Percentiles rank a stretch among this genome's conserved stretches.
Evolutionary conservation across 2,329 filamentous ascomycete species (phyloP).

Genomic region (Rhynchosporium secalis): DNA sequence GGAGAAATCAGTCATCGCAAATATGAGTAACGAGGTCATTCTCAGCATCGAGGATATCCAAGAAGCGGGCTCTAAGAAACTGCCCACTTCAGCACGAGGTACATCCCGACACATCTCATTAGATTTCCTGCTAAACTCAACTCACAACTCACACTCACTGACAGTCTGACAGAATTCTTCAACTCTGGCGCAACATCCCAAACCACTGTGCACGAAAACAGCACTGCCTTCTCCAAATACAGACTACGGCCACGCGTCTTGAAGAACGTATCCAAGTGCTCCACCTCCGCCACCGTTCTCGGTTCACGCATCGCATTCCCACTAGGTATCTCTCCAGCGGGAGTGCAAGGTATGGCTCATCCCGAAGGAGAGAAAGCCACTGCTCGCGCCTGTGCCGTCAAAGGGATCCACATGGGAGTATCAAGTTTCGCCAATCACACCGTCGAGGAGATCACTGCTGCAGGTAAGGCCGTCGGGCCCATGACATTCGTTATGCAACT

Average conservation of each 20-base stretch:
- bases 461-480: constrained; percentile 40
- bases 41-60: constrained; percentile 25
- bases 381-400: constrained; percentile 48
- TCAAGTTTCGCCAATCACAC: constrained; percentile 49
- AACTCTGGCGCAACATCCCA: constrained; percentile 52
- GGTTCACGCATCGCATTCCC: constrained; percentile 46
- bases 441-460: constrained; percentile 45
- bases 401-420: constrained; percentile 44
- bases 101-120: too few species aligned
- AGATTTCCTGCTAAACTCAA: not conserved
- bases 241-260: constrained; percentile 50
- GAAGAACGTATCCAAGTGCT: constrained; percentile 42
- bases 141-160: not conserved
- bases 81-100: constrained; percentile 19
- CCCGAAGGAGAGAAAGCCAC: constrained; percentile 54
- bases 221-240: constrained; percentile 52
- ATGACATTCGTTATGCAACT: constrained; percentile 53
- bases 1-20: constrained; percentile 16
- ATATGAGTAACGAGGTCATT: constrained; percentile 20
- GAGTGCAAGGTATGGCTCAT: constrained; percentile 51
- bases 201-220: constrained; percentile 54
- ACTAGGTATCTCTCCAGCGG: constrained; percentile 46
- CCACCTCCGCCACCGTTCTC: constrained; percentile 47
- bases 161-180: constrained; percentile 42
- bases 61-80: constrained; percentile 19